A percentile compares a stretch with the other conserved stretches of the same genome.
These are phyloP conservation scores for Xenosphaeropsis pyriputrescens DNA, from an alignment of 2,329 filamentous ascomycete genomes.

Conservation along the genomic window DNA sequence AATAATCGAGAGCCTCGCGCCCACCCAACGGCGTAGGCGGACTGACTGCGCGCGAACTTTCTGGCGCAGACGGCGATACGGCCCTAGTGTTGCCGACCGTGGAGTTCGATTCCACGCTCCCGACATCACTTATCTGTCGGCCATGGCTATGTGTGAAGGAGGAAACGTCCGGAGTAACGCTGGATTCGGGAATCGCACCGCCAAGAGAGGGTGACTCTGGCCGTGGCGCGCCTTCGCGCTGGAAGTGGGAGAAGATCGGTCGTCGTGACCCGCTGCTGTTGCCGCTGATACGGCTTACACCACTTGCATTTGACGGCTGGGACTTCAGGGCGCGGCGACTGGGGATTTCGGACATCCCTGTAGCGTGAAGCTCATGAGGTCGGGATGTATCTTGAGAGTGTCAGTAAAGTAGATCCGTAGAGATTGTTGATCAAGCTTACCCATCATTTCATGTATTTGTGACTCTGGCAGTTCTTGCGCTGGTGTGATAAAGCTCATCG, in stretches of 20 bases:
- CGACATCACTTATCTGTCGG: neutral
- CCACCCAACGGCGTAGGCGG: slow-evolving; percentile 10
- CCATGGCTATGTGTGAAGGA: neutral
- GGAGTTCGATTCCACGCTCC: neutral
- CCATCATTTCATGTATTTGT: slow-evolving; percentile 18
- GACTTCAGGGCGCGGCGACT: neutral
- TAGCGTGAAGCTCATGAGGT: slow-evolving; percentile 4
- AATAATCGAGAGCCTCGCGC: slow-evolving; percentile 7
- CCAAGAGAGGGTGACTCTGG: neutral
- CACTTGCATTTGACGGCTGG: neutral
- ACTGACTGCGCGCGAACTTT: slow-evolving; percentile 3
- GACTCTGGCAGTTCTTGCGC: too few species aligned
- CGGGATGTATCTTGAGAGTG: neutral
- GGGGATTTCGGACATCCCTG: neutral
- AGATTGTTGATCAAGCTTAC: slow-evolving; percentile 9
- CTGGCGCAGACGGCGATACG: neutral
- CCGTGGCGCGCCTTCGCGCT: neutral
- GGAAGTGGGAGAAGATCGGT: neutral
- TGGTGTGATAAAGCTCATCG: too few species aligned
- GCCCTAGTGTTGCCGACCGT: slow-evolving; percentile 1
- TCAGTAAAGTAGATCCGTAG: neutral
- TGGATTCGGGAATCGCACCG: neutral
- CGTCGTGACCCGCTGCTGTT: neutral
- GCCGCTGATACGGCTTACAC: neutral
- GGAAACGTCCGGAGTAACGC: slow-evolving; percentile 1